Conservation (phyloP, 306 rosid species). For the Malus sylvestris region DNA sequence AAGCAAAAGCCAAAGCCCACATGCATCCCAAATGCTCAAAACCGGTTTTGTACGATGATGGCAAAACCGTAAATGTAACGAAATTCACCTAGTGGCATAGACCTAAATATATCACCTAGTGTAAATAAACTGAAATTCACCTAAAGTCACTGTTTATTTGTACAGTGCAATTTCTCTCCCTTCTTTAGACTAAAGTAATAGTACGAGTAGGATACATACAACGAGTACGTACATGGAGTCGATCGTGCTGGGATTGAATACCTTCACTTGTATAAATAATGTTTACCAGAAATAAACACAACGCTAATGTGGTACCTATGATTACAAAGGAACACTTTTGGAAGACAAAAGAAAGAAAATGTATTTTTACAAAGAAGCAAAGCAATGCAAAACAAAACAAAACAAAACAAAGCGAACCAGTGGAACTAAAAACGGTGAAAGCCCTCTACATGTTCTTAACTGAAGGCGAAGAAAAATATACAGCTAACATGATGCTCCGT, state of each 20-base stretch:
- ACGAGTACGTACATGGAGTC: too few species aligned
- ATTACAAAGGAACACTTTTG: conserved; percentile 1
- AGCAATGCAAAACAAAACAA: conserved; percentile 15
- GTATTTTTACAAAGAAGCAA: conserved; percentile 27
- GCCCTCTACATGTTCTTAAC: conserved; percentile 13
- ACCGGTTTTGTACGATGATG: too few species aligned
- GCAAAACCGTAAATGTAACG: too few species aligned
- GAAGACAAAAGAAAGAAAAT: background rate
- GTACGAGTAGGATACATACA: too few species aligned
- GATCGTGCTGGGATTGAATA: background rate
- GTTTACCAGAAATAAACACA: background rate
- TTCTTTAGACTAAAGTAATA: too few species aligned
- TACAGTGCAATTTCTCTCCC: too few species aligned
- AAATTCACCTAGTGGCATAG: too few species aligned
- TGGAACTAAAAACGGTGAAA: background rate
- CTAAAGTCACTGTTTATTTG: too few species aligned
- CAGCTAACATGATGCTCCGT: conserved; percentile 14
- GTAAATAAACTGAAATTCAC: too few species aligned
- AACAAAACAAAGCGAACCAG: conserved; percentile 3
- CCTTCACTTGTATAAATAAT: background rate
- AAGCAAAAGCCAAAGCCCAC: too few species aligned
- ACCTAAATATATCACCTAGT: too few species aligned
- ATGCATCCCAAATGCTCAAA: too few species aligned
- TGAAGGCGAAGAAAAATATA: background rate
- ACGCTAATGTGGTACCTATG: background rate